Base-by-base conservation (phyloP, 306 rosid species). In the Cucurbita ficifolia region DNA sequence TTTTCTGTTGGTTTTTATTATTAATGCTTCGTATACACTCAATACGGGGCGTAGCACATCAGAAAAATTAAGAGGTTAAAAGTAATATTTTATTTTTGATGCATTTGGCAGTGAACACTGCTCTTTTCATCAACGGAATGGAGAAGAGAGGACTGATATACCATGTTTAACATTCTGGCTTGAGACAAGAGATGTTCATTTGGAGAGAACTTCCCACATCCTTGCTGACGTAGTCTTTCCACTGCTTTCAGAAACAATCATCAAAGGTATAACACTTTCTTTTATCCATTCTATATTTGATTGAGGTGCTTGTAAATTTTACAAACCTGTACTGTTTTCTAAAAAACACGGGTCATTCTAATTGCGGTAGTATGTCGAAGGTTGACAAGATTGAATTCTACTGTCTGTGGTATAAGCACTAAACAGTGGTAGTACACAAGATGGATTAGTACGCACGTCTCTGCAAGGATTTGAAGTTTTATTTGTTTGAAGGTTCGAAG, bases 151-250 rank as follows among this genome's bases (percentile, higher is more conserved):
- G 6, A 51, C 67, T 52, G 83, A 76, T n/a, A 74, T 82, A 24
- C 96, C 99, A 5, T 91, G 99, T 77, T 46, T 94, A 74, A 75
- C 83, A 49, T 87, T 89, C 82, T 86, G 79, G 80, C 82, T 53
- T 24, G 87, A 82, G 58, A 74, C 70, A 18, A 48, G 52, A 55
- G 79, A 43, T 74, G 60, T 19, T 19, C 81, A 81, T 68, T 70
- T 89, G 36, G 89, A 86, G 78, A 53, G 52, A 45, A 80, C 73
- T 70, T 78, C 82, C 35, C 79, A 79, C 53, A 55, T 77, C 79
- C 77, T 89, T 55, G 78, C 91, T 21, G 89, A 91, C 74, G 38
- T 76, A 29, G 78, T 94, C 58, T 91, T 86, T 79, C 96, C 97
- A 2, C 86, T 85, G 76, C 84, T 94, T 38, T 65, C 88, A 17